Evolutionary conservation across 2,329 filamentous ascomycete genomes (phyloP).

Genomic region (Fusarium solani-melongenae): DNA sequence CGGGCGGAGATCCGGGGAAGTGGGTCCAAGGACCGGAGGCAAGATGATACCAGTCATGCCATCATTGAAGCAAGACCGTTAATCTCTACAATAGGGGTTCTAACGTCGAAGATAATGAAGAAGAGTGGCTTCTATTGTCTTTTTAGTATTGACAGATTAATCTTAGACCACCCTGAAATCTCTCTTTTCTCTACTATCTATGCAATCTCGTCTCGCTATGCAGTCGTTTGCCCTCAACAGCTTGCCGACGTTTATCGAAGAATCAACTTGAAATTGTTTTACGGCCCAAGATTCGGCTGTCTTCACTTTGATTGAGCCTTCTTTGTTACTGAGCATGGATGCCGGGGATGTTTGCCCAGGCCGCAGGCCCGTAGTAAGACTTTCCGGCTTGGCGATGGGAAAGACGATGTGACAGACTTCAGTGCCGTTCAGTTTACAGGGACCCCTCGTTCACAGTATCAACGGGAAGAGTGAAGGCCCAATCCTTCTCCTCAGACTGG

Average conservation of each 20-base stretch:
- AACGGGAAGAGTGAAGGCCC: neutral
- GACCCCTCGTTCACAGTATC: neutral
- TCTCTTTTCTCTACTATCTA: neutral
- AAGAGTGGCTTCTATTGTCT: neutral
- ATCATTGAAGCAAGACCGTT: neutral
- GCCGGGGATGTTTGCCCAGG: neutral
- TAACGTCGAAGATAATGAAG: neutral
- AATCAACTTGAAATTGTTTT: neutral
- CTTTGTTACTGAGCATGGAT: neutral
- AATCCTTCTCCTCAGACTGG: neutral
- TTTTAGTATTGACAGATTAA: neutral
- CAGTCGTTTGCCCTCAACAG: neutral
- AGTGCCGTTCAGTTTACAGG: neutral
- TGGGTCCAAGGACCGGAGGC: neutral
- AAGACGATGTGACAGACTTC: neutral
- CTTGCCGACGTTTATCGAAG: neutral
- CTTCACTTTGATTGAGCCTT: neutral
- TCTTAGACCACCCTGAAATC: neutral
- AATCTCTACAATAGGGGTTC: neutral
- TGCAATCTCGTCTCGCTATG: neutral
- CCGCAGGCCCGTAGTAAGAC: neutral
- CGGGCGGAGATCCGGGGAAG: conserved; percentile 3
- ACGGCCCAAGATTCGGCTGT: neutral
- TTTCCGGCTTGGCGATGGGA: conserved; percentile 1
- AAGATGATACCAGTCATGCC: neutral